Percentiles rank a stretch among this genome's conserved stretches.
phyloP scores from a whole-genome alignment of 2,329 filamentous ascomycete species.

The Colletotrichum sansevieriae region DNA sequence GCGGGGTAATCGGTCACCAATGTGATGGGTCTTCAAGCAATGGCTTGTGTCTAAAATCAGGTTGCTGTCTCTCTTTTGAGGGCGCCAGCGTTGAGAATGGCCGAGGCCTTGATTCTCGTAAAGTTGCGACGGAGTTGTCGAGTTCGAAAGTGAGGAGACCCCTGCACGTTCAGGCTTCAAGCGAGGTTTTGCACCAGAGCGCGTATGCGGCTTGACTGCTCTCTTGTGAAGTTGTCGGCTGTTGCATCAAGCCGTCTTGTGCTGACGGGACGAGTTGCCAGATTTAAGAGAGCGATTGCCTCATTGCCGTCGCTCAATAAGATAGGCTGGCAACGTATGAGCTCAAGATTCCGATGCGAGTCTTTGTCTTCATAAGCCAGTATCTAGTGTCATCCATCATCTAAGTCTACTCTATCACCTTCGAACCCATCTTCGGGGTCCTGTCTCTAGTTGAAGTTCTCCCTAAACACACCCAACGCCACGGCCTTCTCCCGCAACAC shows the following conservation, averaged over 20 bases:
- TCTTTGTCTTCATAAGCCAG: too few relatives aligned
- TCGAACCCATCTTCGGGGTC: too few relatives aligned
- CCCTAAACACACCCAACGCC: slow-evolving; percentile 55
- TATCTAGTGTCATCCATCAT: neutral
- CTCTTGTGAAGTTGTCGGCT: neutral
- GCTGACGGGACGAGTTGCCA: too few relatives aligned
- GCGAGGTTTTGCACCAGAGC: neutral
- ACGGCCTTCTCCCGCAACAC: slow-evolving; percentile 59
- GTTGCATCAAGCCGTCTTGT: neutral
- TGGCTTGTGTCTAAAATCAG: neutral
- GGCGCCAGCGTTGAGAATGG: accelerated
- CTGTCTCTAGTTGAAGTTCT: slow-evolving; percentile 44
- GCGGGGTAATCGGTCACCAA: neutral
- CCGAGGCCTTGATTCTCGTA: neutral
- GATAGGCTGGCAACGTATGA: too few relatives aligned
- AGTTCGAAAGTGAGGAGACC: too few relatives aligned
- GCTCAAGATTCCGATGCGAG: too few relatives aligned
- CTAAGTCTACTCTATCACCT: neutral
- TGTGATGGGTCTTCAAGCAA: neutral
- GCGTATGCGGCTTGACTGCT: neutral
- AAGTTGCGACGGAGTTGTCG: neutral
- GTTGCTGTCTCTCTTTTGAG: neutral
- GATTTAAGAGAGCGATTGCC: too few relatives aligned
- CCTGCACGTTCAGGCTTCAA: neutral
- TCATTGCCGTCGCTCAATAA: too few relatives aligned